A percentile compares a stretch with the other conserved stretches of the same genome.
phyloP scores from a whole-genome alignment of 768 basidiomycete species.

The Tricholoma saponaceum region DNA sequence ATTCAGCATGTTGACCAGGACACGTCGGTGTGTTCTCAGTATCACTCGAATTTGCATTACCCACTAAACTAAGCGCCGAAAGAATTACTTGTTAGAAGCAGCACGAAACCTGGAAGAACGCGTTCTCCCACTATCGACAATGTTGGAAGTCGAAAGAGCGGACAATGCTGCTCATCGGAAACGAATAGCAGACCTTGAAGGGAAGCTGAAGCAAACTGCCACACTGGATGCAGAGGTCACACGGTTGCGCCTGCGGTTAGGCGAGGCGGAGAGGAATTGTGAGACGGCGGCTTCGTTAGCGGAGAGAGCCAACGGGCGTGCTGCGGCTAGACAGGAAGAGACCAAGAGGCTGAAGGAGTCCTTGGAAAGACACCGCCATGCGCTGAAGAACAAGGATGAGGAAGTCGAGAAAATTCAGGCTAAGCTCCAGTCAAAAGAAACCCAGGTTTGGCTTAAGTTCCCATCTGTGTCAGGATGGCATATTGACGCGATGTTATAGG shows the following conservation, averaged over 20 bases:
- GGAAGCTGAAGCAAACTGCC: background rate
- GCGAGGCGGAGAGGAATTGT: background rate
- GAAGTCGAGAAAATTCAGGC: background rate
- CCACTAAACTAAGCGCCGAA: background rate
- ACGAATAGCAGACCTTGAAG: background rate
- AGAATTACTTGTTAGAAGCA: conserved; percentile 2
- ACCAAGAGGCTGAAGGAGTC: background rate
- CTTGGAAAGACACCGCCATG: background rate
- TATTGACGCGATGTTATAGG: background rate
- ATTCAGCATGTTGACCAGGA: background rate
- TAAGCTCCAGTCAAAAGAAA: background rate
- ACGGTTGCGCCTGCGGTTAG: background rate
- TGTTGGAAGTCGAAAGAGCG: conserved; percentile 2
- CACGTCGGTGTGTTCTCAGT: background rate
- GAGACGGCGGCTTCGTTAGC: background rate
- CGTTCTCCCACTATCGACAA: background rate
- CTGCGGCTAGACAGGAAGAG: background rate
- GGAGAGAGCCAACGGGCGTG: background rate
- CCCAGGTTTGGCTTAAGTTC: background rate
- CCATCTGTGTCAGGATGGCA: background rate
- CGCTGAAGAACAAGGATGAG: background rate
- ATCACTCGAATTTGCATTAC: background rate
- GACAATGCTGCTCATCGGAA: background rate
- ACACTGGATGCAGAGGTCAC: background rate
- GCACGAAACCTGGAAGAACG: conserved; percentile 3